Evolutionary conservation across 805 yeast genomes (phyloP).

Genomic region (Tetrapisispora iriomotensis): DNA sequence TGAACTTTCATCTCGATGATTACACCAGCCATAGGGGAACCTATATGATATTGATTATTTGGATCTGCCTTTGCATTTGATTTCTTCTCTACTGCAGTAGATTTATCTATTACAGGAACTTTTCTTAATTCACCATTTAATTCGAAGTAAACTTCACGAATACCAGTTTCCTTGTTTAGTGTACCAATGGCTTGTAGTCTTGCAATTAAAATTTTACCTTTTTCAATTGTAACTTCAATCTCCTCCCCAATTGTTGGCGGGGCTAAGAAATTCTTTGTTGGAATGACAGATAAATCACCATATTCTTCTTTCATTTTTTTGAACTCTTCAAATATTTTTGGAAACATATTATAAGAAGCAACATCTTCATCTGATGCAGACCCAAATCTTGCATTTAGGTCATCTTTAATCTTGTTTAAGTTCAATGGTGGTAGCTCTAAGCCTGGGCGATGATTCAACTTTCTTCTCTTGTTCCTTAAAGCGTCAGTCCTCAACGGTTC

Average conservation of each 20-base stretch:
- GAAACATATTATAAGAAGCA: constrained; percentile 94
- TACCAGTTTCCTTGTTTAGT: constrained; percentile 70
- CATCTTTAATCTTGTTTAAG: constrained; percentile 57
- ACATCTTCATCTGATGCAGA: constrained; percentile 73
- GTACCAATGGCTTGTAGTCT: constrained; percentile 89
- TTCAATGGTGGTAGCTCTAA: constrained; percentile 75
- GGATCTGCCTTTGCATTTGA: constrained; percentile 83
- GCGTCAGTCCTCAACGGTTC: constrained; percentile 91
- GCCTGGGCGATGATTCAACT: constrained; percentile 83
- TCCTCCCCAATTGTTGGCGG: constrained; percentile 83
- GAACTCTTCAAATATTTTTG: constrained; percentile 86
- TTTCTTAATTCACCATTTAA: constrained; percentile 96
- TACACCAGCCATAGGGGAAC: constrained; percentile 99
- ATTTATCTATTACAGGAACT: constrained; percentile 80
- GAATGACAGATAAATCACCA: constrained; percentile 87
- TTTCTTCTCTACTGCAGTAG: constrained; percentile 70
- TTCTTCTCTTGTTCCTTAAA: constrained; percentile 82
- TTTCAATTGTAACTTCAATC: constrained; percentile 75
- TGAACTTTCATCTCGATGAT: constrained; percentile 86
- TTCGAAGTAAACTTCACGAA: constrained; percentile 92
- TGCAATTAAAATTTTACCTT: constrained; percentile 86
- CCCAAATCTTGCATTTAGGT: constrained; percentile 66
- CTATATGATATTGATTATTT: constrained; percentile 78
- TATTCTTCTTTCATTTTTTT: constrained; percentile 59
- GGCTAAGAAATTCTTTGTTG: constrained; percentile 80